These are phyloP conservation scores for Bipolaris cookei DNA, from an alignment of 2,329 filamentous ascomycete genomes.

Conservation along the genomic window DNA sequence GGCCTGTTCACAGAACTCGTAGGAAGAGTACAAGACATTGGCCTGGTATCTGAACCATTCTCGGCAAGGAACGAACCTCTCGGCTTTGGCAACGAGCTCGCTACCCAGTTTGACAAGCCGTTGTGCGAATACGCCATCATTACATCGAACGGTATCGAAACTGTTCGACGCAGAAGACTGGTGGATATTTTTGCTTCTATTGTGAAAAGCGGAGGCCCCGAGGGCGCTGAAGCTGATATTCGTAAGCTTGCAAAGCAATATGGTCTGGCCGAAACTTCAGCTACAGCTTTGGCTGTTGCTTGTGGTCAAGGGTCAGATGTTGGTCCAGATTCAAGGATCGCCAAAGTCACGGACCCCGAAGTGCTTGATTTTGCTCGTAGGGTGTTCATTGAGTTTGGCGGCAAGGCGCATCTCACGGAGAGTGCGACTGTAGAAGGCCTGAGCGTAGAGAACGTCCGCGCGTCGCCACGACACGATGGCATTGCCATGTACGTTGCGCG, in stretches of 20 bases:
- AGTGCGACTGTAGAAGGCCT: constrained; percentile 68
- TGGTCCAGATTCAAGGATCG: constrained; percentile 71
- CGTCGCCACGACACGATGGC: constrained; percentile 88
- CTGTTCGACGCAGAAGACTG: constrained; percentile 80
- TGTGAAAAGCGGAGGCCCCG: constrained; percentile 74
- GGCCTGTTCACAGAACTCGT: constrained; percentile 80
- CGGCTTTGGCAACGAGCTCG: constrained; percentile 93
- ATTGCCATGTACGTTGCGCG: constrained; percentile 86
- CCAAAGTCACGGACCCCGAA: constrained; percentile 77
- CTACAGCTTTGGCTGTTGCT: constrained; percentile 89
- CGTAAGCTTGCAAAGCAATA: constrained; percentile 85
- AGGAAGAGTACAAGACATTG: constrained; percentile 77
- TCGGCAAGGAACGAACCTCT: constrained; percentile 64
- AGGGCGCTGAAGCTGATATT: constrained; percentile 81
- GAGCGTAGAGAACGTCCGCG: constrained; percentile 79
- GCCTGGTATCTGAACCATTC: constrained; percentile 75
- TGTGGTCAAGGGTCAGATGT: constrained; percentile 91
- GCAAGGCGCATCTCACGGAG: constrained; percentile 83
- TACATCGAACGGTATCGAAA: constrained; percentile 87
- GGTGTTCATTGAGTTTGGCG: constrained; percentile 90
- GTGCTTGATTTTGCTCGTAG: constrained; percentile 85
- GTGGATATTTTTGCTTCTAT: constrained; percentile 91
- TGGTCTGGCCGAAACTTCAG: constrained; percentile 85
- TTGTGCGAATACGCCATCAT: constrained; percentile 86
- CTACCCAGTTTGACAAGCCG: constrained; percentile 89